Evolutionary conservation across 441 rosid genomes (phyloP), one percentile per base, ranked within the genome.

Genomic region (Pelargonium citronellum): DNA sequence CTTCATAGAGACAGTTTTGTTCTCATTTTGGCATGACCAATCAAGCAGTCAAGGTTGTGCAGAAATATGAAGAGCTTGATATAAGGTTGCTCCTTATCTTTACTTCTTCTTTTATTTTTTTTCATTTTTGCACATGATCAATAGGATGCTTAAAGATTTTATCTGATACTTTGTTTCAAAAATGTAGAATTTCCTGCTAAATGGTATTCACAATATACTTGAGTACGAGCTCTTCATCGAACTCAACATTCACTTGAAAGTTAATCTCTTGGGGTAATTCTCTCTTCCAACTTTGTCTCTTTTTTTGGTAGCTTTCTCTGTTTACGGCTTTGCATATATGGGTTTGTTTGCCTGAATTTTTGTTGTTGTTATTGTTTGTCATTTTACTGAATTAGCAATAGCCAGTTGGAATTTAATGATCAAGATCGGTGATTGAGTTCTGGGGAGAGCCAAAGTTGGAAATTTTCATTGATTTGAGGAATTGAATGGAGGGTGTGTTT

Each of bases 171-270:
- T n/a, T n/a, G n/a, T n/a, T n/a, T n/a, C n/a, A n/a, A n/a, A n/a
- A n/a, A n/a, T n/a, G n/a, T n/a, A n/a, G n/a, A n/a, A n/a, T n/a
- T n/a, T n/a, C n/a, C n/a, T n/a, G n/a, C n/a, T n/a, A n/a, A n/a
- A n/a, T n/a, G n/a, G n/a, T n/a, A n/a, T n/a, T n/a, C n/a, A n/a
- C n/a, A n/a, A n/a, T n/a, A n/a, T n/a, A n/a, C n/a, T n/a, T n/a
- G n/a, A n/a, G 92, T 86, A 87, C 51, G 90, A 87, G 83, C 88
- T 87, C 73, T 87, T 87, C 82, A 55, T 83, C 78, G 92, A 86
- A 73, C 81, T 87, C 43, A 88, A 90, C 79, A 78, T 86, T 68
- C 89, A 82, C 78, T 82, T 88, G 79, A 85, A 87, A 43, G 87
- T 88, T 77, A 88, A 88, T 81, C 73, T 88, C 64, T 77, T 88